These are phyloP conservation scores for Pythium sukuiense DNA, from an alignment of 352 stramenopile genomes.

Conservation along the genomic window DNA sequence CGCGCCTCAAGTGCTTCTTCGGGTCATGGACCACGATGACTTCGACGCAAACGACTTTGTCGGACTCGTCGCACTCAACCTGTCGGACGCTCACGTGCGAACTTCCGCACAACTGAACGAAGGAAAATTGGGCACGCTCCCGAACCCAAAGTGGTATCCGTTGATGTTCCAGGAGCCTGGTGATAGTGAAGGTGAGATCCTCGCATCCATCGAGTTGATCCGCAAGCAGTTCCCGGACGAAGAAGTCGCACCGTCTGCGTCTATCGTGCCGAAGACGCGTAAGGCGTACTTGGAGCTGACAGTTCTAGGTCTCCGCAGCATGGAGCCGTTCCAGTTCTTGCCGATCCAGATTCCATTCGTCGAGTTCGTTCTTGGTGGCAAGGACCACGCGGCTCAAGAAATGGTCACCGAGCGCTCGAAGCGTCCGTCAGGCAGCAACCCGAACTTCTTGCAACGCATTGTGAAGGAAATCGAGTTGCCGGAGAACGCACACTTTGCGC, in stretches of 20 bases:
- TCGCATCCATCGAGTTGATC: slow-evolving; percentile 77
- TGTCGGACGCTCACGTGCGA: slow-evolving; percentile 69
- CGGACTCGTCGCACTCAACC: slow-evolving; percentile 56
- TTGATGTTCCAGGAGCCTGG: slow-evolving; percentile 79
- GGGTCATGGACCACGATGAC: slow-evolving; percentile 81
- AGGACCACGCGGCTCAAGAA: slow-evolving; percentile 73
- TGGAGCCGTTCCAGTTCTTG: slow-evolving; percentile 89
- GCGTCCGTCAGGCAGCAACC: slow-evolving; percentile 73
- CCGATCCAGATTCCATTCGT: slow-evolving; percentile 87
- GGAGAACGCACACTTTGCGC: slow-evolving; percentile 85
- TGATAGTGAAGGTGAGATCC: slow-evolving; percentile 77
- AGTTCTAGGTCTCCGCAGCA: slow-evolving; percentile 78
- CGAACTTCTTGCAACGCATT: slow-evolving; percentile 91
- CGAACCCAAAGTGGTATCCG: slow-evolving; percentile 72
- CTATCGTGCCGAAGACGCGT: slow-evolving; percentile 61
- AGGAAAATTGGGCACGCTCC: slow-evolving; percentile 43
- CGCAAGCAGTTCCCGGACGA: slow-evolving; percentile 70
- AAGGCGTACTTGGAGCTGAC: slow-evolving; percentile 86
- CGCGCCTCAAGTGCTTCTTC: slow-evolving; percentile 74
- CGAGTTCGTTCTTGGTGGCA: slow-evolving; percentile 87
- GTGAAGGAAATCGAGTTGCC: slow-evolving; percentile 87
- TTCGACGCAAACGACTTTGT: slow-evolving; percentile 77
- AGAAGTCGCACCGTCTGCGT: slow-evolving; percentile 46
- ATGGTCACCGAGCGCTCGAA: slow-evolving; percentile 89
- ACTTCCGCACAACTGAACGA: slow-evolving; percentile 56